Percentiles rank a stretch among this genome's conserved stretches.
phyloP scores from a whole-genome alignment of 192 early-diverging fungal genomes.

The Coemansia interrupta region DNA sequence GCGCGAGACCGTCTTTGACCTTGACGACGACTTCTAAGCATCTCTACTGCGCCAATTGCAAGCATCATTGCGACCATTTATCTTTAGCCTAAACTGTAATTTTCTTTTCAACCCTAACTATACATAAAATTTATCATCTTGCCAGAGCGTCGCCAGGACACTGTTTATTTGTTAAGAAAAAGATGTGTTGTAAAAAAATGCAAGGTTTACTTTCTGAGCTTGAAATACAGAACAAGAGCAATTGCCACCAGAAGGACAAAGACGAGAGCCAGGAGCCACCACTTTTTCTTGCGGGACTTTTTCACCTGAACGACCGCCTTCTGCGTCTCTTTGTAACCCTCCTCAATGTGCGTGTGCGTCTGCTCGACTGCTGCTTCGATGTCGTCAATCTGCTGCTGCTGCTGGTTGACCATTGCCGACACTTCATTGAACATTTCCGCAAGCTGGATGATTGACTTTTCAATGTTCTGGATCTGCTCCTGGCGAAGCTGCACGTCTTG shows the following conservation, averaged over 20 bases:
- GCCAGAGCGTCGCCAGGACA: too few relatives aligned
- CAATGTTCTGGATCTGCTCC: constrained; percentile 20
- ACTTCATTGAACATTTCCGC: constrained; percentile 20
- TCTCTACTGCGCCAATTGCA: not conserved
- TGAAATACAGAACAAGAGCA: constrained; percentile 33
- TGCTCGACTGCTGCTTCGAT: constrained; percentile 22
- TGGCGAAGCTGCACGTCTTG: constrained; percentile 16
- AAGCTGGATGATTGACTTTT: constrained; percentile 23
- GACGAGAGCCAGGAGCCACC: constrained; percentile 29
- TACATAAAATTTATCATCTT: too few relatives aligned
- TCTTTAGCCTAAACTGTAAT: not conserved
- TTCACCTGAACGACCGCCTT: constrained; percentile 26
- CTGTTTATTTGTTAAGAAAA: too few relatives aligned
- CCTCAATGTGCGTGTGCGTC: constrained; percentile 9
- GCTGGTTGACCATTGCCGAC: constrained; percentile 21
- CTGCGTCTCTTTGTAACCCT: constrained; percentile 21
- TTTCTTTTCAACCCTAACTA: not conserved
- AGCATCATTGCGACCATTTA: too few relatives aligned
- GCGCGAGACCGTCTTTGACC: constrained; percentile 66
- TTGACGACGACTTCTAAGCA: constrained; percentile 76
- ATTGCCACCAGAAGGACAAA: constrained; percentile 50
- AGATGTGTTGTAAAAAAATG: not conserved
- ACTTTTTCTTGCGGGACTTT: constrained; percentile 34
- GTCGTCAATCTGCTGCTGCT: constrained; percentile 30
- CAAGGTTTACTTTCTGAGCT: constrained; percentile 13